A percentile compares a stretch with the other conserved stretches of the same genome.
phyloP scores from a whole-genome alignment of 495 filamentous ascomycete genomes.

The Monascus purpureus region DNA sequence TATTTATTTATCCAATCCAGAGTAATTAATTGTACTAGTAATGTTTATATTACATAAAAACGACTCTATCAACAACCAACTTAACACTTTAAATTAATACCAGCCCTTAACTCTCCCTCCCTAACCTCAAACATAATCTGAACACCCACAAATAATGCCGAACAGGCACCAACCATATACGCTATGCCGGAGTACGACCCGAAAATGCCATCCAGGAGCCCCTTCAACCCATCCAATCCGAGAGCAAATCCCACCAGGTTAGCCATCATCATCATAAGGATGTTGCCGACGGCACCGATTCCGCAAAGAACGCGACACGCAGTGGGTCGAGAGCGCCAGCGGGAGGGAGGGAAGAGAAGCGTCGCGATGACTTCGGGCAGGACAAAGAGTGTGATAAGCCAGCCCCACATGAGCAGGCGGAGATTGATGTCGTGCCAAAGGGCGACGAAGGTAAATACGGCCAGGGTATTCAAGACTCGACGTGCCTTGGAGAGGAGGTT shows the following conservation, averaged over 20 bases:
- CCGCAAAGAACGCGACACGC: conserved; percentile 69
- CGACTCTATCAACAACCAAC: not conserved
- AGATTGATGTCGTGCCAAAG: conserved; percentile 97
- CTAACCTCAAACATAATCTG: conserved; percentile 96
- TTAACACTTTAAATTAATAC: conserved; percentile 79
- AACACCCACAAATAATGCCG: conserved; percentile 64
- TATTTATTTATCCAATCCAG: too few species aligned
- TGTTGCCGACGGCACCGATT: conserved; percentile 71
- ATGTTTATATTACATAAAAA: conserved; percentile 1
- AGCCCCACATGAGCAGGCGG: conserved; percentile 89
- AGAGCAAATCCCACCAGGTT: conserved; percentile 93
- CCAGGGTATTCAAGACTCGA: conserved; percentile 52
- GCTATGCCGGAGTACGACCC: conserved; percentile 57
- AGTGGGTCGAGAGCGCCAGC: conserved; percentile 53
- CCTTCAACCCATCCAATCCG: conserved; percentile 74
- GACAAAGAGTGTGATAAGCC: conserved; percentile 88
- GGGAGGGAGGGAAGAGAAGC: conserved; percentile 52
- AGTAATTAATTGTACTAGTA: too few species aligned
- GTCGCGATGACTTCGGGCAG: conserved; percentile 68
- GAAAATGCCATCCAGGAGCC: conserved; percentile 58
- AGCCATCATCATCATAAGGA: conserved; percentile 91
- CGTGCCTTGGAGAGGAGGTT: conserved; percentile 16
- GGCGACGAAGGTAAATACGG: conserved; percentile 95
- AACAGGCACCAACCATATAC: conserved; percentile 58
- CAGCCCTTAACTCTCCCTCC: conserved; percentile 65